Conservation (phyloP, 768 basidiomycete species). For the Jaapia argillacea region DNA sequence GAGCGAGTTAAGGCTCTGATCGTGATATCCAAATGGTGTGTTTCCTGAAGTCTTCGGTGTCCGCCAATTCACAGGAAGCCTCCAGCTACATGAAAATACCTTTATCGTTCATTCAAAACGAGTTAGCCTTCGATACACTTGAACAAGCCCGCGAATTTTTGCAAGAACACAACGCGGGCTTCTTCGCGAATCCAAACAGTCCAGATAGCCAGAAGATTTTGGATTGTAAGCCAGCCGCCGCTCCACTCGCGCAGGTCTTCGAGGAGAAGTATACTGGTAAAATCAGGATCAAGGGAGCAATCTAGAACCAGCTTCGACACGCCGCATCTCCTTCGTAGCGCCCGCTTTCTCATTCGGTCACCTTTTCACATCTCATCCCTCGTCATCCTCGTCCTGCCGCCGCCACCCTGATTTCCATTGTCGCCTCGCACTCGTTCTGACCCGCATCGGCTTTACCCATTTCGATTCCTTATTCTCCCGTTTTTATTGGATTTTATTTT, state of each 20-base stretch:
- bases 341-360: no score
- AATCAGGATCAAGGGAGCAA: conserved; percentile 87
- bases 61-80: not conserved
- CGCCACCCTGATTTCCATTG: no score
- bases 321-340: conserved; percentile 1
- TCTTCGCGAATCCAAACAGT: conserved; percentile 54
- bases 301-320: conserved; percentile 34
- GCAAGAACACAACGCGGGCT: conserved; percentile 51
- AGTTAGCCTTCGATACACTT: conserved; percentile 75
- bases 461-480: no score
- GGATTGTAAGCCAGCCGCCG: conserved; percentile 59
- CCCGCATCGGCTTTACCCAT: no score
- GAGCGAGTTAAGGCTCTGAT: conserved; percentile 82
- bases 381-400: no score
- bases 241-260: conserved; percentile 49
- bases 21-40: conserved; percentile 90
- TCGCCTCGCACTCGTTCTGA: no score
- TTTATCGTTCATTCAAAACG: conserved; percentile 66
- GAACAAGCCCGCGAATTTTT: conserved; percentile 63
- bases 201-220: conserved; percentile 55
- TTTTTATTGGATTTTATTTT: no score
- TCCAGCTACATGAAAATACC: conserved; percentile 75
- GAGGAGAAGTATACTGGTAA: conserved; percentile 81
- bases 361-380: no score
- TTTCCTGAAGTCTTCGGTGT: conserved; percentile 10